Evolutionary conservation across 139 green algal genomes (phyloP).

Genomic region (Chlorella sp.): DNA sequence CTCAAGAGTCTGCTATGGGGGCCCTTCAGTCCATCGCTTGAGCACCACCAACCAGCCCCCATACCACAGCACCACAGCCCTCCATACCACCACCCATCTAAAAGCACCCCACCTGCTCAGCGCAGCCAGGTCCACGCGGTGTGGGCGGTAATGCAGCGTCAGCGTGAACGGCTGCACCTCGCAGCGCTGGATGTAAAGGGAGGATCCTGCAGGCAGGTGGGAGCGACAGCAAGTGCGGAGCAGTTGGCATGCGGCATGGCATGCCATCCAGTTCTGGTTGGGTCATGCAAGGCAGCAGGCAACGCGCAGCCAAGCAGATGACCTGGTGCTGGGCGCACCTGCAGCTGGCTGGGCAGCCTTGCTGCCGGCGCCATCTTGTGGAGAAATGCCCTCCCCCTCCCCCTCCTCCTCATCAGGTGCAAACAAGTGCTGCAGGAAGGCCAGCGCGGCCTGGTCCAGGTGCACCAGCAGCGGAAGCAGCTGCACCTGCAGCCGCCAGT

Average conservation of each 20-base stretch:
- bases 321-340: not conserved
- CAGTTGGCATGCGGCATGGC: too few species aligned
- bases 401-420: not conserved
- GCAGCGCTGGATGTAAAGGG: conserved; percentile 46
- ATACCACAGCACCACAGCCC: too few species aligned
- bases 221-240: too few species aligned
- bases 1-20: too few species aligned
- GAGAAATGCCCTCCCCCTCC: too few species aligned
- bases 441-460: conserved; percentile 69
- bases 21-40: too few species aligned
- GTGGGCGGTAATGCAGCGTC: conserved; percentile 59
- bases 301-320: not conserved
- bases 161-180: conserved; percentile 51
- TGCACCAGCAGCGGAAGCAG: conserved; percentile 59
- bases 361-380: not conserved
- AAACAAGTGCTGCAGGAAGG: conserved; percentile 62
- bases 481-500: conserved; percentile 58
- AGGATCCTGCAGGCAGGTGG: not conserved
- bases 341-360: not conserved
- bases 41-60: too few species aligned
- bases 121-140: conserved; percentile 64
- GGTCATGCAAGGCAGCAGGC: not conserved
- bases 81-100: too few species aligned
- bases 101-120: conserved; percentile 37
- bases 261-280: too few species aligned